Evolutionary conservation across 768 basidiomycete genomes (phyloP).

Genomic region (Kwoniella sp.): DNA sequence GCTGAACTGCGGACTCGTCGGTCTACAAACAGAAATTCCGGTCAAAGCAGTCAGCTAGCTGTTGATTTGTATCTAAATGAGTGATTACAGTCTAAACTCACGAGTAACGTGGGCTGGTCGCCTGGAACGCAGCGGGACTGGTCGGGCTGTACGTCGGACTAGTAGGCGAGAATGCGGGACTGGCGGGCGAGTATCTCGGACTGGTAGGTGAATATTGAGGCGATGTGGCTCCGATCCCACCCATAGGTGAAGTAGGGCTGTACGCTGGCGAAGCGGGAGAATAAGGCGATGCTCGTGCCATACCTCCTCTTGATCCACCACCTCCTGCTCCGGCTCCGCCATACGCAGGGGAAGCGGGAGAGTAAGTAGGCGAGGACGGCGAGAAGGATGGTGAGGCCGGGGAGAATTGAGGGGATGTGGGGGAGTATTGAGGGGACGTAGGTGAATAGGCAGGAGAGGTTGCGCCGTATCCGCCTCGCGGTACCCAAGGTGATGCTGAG

Average conservation of each 20-base stretch:
- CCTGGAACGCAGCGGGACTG: conserved; percentile 48
- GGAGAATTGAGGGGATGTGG: conserved; percentile 51
- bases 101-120: conserved; percentile 57
- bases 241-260: conserved; percentile 44
- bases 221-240: conserved; percentile 36
- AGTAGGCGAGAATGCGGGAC: conserved; percentile 48
- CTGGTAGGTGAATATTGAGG: conserved; percentile 54
- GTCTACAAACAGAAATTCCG: conserved; percentile 81
- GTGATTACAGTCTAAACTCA: conserved; percentile 9
- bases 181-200: conserved; percentile 35
- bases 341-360: conserved; percentile 57
- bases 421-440: conserved; percentile 52
- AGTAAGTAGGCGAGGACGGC: conserved; percentile 53
- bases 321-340: conserved; percentile 11
- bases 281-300: conserved; percentile 36
- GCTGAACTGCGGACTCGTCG: conserved; percentile 85
- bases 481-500: conserved; percentile 86
- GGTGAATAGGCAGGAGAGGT: conserved; percentile 53
- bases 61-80: not conserved
- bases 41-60: conserved; percentile 62
- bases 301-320: conserved; percentile 19
- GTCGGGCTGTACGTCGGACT: conserved; percentile 52
- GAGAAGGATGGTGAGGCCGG: conserved; percentile 53
- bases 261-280: conserved; percentile 48
- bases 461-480: conserved; percentile 65